Percentiles rank a stretch among this genome's conserved stretches.
Conservation (phyloP, 2,329 filamentous ascomycete species). For the Trichoderma gracile region DNA sequence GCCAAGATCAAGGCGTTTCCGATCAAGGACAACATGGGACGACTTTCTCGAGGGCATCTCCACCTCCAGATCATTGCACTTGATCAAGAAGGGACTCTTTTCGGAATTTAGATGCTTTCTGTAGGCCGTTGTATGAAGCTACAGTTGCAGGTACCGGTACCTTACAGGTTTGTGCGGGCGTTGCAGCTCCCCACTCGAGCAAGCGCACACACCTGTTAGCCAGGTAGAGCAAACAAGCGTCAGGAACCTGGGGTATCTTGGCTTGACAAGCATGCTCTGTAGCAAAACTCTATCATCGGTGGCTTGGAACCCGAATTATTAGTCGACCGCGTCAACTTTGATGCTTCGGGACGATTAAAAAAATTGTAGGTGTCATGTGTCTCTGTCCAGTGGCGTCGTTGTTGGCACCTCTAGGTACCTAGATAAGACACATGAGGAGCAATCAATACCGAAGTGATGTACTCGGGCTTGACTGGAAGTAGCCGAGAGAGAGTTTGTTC, state of each 20-base stretch:
- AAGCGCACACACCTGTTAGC: neutral
- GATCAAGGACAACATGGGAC: too few species aligned
- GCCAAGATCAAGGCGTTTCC: neutral
- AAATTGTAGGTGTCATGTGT: neutral
- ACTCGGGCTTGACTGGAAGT: too few species aligned
- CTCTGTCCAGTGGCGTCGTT: neutral
- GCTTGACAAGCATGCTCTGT: neutral
- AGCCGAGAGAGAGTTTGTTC: too few species aligned
- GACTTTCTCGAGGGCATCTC: neutral
- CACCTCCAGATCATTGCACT: too few species aligned
- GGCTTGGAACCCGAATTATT: neutral
- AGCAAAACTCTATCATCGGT: slow-evolving; percentile 1
- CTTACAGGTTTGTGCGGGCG: slow-evolving; percentile 1
- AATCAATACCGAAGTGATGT: too few species aligned
- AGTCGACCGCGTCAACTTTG: neutral
- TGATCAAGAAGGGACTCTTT: neutral
- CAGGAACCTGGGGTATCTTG: slow-evolving; percentile 2
- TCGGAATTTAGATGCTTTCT: too few species aligned
- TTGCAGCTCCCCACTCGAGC: neutral
- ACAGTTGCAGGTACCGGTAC: neutral
- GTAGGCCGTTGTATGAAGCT: neutral
- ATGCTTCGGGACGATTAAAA: neutral
- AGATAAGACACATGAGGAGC: neutral
- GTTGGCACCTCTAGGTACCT: neutral
- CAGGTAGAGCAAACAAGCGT: neutral